phyloP scores from a whole-genome alignment of 108 stramenopile genomes.

The Skeletonema tropicum region DNA sequence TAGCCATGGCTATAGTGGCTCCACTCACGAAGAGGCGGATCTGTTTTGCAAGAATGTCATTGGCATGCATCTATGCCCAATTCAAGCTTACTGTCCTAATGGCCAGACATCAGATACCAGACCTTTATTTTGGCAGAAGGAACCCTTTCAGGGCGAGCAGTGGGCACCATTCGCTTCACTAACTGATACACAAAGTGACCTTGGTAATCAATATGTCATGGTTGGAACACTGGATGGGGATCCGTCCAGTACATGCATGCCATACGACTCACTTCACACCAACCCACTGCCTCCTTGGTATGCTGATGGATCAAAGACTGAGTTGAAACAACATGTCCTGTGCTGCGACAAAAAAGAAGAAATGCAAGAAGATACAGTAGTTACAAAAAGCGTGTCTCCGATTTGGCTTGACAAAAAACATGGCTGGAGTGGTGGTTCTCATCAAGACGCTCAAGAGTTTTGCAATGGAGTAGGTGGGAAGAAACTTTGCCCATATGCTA shows the following conservation, averaged over 20 bases:
- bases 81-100: slow-evolving; percentile 44
- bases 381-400: background rate
- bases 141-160: slow-evolving; percentile 43
- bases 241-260: slow-evolving; percentile 33
- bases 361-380: background rate
- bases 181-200: background rate
- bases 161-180: slow-evolving; percentile 28
- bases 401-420: slow-evolving; percentile 39
- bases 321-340: slow-evolving; percentile 37
- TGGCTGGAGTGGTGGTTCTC: slow-evolving; percentile 37
- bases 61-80: slow-evolving; percentile 39
- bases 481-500: slow-evolving; percentile 37
- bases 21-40: slow-evolving; percentile 27
- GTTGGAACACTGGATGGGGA: slow-evolving; percentile 25
- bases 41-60: slow-evolving; percentile 31
- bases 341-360: slow-evolving; percentile 16
- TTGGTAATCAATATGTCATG: slow-evolving; percentile 11
- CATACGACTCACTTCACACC: slow-evolving; percentile 30
- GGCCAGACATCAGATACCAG: background rate
- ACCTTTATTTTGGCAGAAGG: slow-evolving; percentile 23
- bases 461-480: slow-evolving; percentile 16
- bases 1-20: slow-evolving; percentile 34
- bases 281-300: slow-evolving; percentile 25
- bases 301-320: slow-evolving; percentile 13
- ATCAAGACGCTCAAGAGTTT: slow-evolving; percentile 25